A percentile compares a stretch with the other conserved stretches of the same genome.
phyloP scores from a whole-genome alignment of 305 asterid genomes.

The Euphrasia arctica region DNA sequence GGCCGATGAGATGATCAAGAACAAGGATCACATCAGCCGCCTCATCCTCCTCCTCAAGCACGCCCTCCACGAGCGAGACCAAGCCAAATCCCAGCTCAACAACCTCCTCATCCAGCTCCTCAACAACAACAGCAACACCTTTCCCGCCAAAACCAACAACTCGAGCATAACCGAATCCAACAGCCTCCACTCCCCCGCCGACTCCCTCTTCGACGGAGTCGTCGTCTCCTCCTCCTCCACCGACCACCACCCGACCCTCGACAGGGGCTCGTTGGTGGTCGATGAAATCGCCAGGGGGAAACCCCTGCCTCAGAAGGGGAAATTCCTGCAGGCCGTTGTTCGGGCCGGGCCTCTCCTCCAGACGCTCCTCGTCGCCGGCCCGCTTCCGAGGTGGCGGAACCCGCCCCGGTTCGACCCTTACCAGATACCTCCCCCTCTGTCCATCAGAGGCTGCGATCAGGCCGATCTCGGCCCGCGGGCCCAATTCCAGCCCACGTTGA shows the following conservation, averaged over 20 bases:
- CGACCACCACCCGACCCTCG: conserved; percentile 19
- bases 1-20: conserved; percentile 48
- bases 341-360: conserved; percentile 68
- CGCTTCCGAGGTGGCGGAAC: conserved; percentile 80
- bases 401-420: conserved; percentile 59
- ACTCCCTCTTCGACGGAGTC: not conserved
- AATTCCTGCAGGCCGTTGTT: conserved; percentile 53
- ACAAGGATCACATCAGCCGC: conserved; percentile 48
- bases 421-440: conserved; percentile 52
- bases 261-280: conserved; percentile 38
- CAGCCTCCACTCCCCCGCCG: conserved; percentile 29
- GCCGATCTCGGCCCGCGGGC: conserved; percentile 25
- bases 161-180: conserved; percentile 65
- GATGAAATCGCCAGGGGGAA: conserved; percentile 48
- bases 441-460: conserved; percentile 26
- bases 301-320: conserved; percentile 55
- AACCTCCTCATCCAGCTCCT: conserved; percentile 35
- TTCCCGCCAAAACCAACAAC: conserved; percentile 32
- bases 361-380: conserved; percentile 64
- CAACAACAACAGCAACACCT: conserved; percentile 9
- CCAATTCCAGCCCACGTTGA: conserved; percentile 37
- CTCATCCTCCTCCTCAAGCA: conserved; percentile 47
- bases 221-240: not conserved
- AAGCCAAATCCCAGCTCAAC: conserved; percentile 63
- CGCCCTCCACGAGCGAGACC: conserved; percentile 66